Conservation (phyloP, 83 land plant species). For the Diphasiastrum complanatum region DNA sequence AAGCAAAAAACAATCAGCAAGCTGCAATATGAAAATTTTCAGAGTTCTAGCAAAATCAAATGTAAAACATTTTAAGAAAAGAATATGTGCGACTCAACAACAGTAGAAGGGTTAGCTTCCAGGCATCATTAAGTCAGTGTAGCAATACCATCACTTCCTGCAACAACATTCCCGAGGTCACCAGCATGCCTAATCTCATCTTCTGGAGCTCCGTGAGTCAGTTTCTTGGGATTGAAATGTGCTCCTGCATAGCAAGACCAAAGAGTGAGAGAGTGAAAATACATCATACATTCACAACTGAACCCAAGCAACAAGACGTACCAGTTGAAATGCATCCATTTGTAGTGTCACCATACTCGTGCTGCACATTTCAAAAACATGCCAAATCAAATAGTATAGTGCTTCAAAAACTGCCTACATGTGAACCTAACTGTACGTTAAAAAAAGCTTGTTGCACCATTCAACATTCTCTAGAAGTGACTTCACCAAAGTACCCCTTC, state of each 20-base stretch:
- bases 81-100: background rate
- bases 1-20: conserved; percentile 6
- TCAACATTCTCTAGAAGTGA: no score
- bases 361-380: no score
- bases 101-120: no score
- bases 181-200: conserved; percentile 88
- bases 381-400: no score
- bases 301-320: conserved; percentile 6
- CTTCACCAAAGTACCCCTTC: no score
- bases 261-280: background rate
- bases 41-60: background rate
- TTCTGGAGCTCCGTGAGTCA: conserved; percentile 92
- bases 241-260: conserved; percentile 38
- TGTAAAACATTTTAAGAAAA: background rate
- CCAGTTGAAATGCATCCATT: conserved; percentile 95
- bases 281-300: background rate
- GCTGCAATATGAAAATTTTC: background rate
- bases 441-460: no score
- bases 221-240: conserved; percentile 72
- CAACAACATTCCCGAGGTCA: conserved; percentile 94
- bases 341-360: conserved; percentile 88
- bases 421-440: no score
- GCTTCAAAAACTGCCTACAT: no score
- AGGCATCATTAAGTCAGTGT: no score
- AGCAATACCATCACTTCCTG: conserved; percentile 64